phyloP scores from a whole-genome alignment of 75 land plant genomes.

The Picea sitchensis region DNA sequence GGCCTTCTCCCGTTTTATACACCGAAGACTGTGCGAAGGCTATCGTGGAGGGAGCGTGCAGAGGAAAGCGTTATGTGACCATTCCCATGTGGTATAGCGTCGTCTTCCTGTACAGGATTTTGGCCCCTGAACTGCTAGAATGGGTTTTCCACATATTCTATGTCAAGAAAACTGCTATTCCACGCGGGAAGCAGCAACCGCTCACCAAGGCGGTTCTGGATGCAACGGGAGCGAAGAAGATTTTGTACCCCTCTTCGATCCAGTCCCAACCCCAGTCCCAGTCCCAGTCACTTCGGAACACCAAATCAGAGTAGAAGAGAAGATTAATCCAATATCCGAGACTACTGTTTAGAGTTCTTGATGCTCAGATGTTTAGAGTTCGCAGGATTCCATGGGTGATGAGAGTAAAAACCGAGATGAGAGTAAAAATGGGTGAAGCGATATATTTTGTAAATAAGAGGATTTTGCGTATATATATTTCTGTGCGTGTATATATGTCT shows the following conservation, averaged over 20 bases:
- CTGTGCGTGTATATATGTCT: no score
- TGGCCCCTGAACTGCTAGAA: constrained; percentile 67
- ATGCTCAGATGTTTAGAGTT: no score
- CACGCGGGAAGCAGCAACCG: background rate
- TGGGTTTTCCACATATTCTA: constrained; percentile 35
- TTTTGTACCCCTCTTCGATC: constrained; percentile 49
- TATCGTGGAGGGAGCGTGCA: constrained; percentile 44
- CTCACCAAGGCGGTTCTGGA: constrained; percentile 47
- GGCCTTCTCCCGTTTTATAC: constrained; percentile 33
- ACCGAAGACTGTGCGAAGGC: constrained; percentile 51
- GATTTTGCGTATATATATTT: no score
- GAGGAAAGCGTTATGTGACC: constrained; percentile 49
- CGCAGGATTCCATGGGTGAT: no score
- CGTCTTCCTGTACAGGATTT: constrained; percentile 28
- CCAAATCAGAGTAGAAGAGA: no score
- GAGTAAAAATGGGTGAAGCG: no score
- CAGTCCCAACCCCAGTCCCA: background rate
- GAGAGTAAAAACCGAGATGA: no score
- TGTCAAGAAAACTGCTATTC: constrained; percentile 7
- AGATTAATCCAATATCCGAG: no score
- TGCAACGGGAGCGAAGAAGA: constrained; percentile 36
- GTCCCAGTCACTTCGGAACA: no score
- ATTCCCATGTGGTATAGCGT: constrained; percentile 53
- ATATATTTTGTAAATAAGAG: no score
- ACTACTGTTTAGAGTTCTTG: no score